Evolutionary conservation across 768 basidiomycete species (phyloP), one percentile per base, ranked within the genome.

Genomic region (Phlebiopsis gigantea): DNA sequence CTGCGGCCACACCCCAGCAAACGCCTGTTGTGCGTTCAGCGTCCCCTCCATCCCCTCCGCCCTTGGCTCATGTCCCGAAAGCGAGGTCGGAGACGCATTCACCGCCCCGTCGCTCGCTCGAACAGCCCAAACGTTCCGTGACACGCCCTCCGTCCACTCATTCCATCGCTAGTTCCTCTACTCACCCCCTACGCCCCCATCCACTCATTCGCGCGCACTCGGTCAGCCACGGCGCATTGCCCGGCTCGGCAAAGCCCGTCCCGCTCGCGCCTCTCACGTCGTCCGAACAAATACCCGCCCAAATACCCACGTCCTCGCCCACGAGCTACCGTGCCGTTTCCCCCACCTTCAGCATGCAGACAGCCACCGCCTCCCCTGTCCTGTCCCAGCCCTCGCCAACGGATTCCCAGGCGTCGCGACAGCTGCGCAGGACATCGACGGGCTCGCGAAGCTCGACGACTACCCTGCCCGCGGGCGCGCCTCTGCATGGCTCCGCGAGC

Each of bases 151-250:
- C 84, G 9, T 88, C 87, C 4, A 80, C 71, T 29, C 81, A 86
- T 63, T 87, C 87, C 15, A 67, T 78, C n/a, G 66, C 71, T 29
- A 63, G 62, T 46, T 66, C 71, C 2, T 73, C 78, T 24, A 60
- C 57, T 0, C 60, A 62, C 14, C 53, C 61, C 17, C 72, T 87
- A 49, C 84, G 85, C 15, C 87, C 87, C 0, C 89, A 90, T 65
- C 89, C 88, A 6, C 77, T 90, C 51, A 89, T 90, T 61, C 84
- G 88, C 55, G 87, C 87, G 8, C 78, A 84, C 60, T 88, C 88
- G 0, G 82, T 79, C 57, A 82, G 85, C 5, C 76, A 72, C 44
- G 68, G 69, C 42, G 51, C 66, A 24, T 60, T 41, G 67, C 1
- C 65, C 68, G 51, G 63, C 71, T 54, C 58, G 58, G 58, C 58